Percentiles rank a stretch among this genome's conserved stretches.
phyloP scores from a whole-genome alignment of 164 flowering plant genomes.

The Piper betle region DNA sequence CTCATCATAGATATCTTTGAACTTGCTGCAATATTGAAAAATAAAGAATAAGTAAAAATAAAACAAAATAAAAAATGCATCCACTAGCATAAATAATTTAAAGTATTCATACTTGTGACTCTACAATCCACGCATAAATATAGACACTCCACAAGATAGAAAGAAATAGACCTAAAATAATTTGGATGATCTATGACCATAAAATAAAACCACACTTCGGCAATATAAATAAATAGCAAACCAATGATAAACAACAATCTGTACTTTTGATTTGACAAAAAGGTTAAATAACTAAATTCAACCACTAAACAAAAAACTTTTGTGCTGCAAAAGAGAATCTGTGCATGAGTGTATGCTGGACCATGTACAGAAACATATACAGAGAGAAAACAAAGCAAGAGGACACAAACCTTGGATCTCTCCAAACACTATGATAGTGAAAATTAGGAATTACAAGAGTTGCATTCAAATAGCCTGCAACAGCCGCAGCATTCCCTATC shows the following conservation, averaged over 20 bases:
- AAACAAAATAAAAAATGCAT: neutral
- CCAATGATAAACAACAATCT: too few species aligned
- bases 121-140: too few species aligned
- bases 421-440: conserved; percentile 93
- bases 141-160: too few species aligned
- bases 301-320: too few species aligned
- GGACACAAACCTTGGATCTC: conserved; percentile 69
- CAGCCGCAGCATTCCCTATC: conserved; percentile 99
- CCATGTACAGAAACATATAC: neutral
- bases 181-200: too few species aligned
- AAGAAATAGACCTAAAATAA: too few species aligned
- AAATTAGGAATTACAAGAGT: conserved; percentile 90
- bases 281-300: too few species aligned
- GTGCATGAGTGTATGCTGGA: neutral
- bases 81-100: neutral
- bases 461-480: conserved; percentile 94
- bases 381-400: neutral
- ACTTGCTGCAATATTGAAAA: conserved; percentile 42
- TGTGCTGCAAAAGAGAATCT: neutral
- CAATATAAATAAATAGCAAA: too few species aligned
- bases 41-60: neutral
- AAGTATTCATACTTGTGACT: too few species aligned
- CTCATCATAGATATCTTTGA: conserved; percentile 77
- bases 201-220: too few species aligned
- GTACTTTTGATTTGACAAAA: too few species aligned